Percentiles rank a stretch among this genome's conserved stretches.
Evolutionary conservation across 768 basidiomycete genomes (phyloP).

Genomic region (Mycena albidolilacea): DNA sequence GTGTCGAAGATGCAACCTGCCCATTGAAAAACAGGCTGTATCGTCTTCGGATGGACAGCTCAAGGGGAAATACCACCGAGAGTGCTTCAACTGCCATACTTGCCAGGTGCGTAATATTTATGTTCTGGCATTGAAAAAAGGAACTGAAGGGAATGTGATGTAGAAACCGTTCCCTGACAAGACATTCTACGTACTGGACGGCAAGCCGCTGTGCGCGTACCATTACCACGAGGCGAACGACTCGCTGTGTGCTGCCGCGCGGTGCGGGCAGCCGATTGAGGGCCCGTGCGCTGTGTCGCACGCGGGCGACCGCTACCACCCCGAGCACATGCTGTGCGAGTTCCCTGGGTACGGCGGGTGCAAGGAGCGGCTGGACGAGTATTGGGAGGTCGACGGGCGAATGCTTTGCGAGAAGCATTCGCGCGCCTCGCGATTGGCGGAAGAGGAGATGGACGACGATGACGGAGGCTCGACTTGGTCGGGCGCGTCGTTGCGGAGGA

Average conservation of each 20-base stretch:
- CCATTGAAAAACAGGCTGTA: constrained; percentile 93
- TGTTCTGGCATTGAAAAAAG: constrained; percentile 7
- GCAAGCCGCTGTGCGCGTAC: constrained; percentile 91
- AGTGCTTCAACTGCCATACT: constrained; percentile 90
- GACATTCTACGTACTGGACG: constrained; percentile 92
- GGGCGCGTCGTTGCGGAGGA: constrained; percentile 44
- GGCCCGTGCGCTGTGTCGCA: constrained; percentile 94
- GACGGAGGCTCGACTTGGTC: constrained; percentile 20
- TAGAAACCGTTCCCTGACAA: constrained; percentile 94
- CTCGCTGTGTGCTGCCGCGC: constrained; percentile 85
- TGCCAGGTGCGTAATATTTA: constrained; percentile 71
- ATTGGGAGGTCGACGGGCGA: constrained; percentile 90
- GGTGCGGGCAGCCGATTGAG: constrained; percentile 92
- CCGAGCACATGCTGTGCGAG: constrained; percentile 91
- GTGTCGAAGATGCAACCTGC: constrained; percentile 90
- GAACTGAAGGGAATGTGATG: constrained; percentile 6
- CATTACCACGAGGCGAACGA: constrained; percentile 95
- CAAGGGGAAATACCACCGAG: constrained; percentile 94
- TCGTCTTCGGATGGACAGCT: constrained; percentile 94
- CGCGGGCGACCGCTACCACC: constrained; percentile 86
- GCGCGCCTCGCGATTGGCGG: constrained; percentile 38
- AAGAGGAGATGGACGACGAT: constrained; percentile 42
- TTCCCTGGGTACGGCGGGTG: constrained; percentile 65
- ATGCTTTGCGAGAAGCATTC: constrained; percentile 93
- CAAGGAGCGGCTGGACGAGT: constrained; percentile 78